Conservation (phyloP, 192 early-diverging fungal species). For the Umbelopsis sp. region DNA sequence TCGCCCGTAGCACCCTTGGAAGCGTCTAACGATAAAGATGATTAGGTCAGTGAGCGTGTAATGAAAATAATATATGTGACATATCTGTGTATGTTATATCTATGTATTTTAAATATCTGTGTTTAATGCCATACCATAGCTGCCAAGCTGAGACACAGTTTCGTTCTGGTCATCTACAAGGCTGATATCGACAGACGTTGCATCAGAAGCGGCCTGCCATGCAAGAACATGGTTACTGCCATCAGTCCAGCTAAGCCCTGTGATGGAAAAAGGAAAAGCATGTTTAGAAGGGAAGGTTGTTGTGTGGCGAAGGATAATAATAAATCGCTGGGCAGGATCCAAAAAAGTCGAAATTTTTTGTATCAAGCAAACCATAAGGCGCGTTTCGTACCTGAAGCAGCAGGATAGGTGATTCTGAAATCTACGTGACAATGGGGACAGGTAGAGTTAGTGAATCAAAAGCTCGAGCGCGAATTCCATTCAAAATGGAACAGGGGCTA, state of each 20-base stretch:
- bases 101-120: not conserved
- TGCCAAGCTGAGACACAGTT: conserved; percentile 10
- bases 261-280: not conserved
- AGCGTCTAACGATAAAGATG: not conserved
- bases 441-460: not conserved
- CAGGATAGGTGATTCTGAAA: conserved; percentile 1
- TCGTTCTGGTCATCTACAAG: not conserved
- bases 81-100: too few relatives aligned
- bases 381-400: not conserved
- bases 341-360: not conserved
- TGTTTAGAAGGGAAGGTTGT: not conserved
- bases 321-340: not conserved
- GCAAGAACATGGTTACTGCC: not conserved
- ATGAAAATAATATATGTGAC: not conserved
- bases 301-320: conserved; percentile 2
- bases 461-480: not conserved
- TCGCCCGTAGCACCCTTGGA: conserved; percentile 4
- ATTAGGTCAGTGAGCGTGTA: not conserved
- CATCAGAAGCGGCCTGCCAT: not conserved
- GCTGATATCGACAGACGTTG: not conserved
- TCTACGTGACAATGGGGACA: not conserved
- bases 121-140: not conserved
- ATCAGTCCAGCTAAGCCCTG: not conserved
- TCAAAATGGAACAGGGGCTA: not conserved
- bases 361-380: not conserved